Base-by-base conservation (phyloP, 192 early-diverging fungal species). In the Paraglomus brasilianum region DNA sequence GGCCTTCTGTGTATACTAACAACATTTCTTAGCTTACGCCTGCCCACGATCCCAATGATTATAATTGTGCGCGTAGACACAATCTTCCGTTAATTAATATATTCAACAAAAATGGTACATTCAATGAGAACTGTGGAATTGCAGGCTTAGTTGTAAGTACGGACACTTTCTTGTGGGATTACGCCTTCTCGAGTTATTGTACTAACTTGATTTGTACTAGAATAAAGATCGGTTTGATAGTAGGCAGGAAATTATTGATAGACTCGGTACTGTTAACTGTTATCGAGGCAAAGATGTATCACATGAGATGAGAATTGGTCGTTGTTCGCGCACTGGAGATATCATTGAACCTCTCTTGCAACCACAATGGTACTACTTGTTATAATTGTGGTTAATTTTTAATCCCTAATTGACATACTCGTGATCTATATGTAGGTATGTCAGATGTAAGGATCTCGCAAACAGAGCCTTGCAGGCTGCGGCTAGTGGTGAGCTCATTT, bases 311-410 rank as follows among this genome's bases (percentile, higher is more conserved):
- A 87, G 91, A 43, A 72, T 90, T 39, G 88, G 82, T 38, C 75
- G 72, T 9, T 88, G 88, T 63, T 88, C 89, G 38, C 80, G 96
- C 47, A 95, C 96, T 0, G 91, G 91, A 17, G 96, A 98, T 75
- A 83, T 98, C 40, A 93, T 98, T 48, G 96, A 98, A 72, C 96
- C 94, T 4, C 81, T 97, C 75, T 76, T 97, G 70, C 92, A 93
- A 81, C 96, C 96, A 8, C 96, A 98, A 78, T 98, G 96, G 96
- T 85, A 76, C 39, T 22, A 65, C 24, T 17, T 49, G 24, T 67
- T 19, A 40, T 41, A 4, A 61, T 38, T n/a, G 17, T 7, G 0
- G 7, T 44, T 65, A 42, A 30, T 72, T 40, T 39, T 21, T 65
- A n/a, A n/a, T n/a, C n/a, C n/a, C n/a, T n/a, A n/a, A n/a, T n/a